These are phyloP conservation scores for Blastocystis sp. DNA, from an alignment of 352 stramenopile genomes.

Conservation along the genomic window DNA sequence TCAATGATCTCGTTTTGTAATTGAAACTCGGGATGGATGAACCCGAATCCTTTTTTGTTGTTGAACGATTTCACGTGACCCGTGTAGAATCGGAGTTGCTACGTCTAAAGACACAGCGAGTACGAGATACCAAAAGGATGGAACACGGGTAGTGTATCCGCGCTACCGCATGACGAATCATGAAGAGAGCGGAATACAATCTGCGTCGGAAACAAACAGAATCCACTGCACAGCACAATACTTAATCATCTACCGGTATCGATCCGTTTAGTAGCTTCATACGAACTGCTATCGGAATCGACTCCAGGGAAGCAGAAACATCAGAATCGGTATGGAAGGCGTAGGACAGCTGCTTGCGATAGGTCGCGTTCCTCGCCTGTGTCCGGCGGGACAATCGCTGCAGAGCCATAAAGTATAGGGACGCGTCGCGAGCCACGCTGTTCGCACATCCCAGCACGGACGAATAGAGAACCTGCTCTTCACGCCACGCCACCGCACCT, in stretches of 20 bases:
- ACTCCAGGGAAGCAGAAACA: not conserved
- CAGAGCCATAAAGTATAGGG: constrained; percentile 8
- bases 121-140: not conserved
- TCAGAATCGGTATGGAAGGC: not conserved
- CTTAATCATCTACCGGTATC: constrained; percentile 15
- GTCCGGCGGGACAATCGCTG: not conserved
- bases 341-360: not conserved
- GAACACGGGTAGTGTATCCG: not conserved
- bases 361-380: not conserved
- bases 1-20: constrained; percentile 69
- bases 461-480: constrained; percentile 9
- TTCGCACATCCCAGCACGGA: not conserved
- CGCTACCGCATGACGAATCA: constrained; percentile 29
- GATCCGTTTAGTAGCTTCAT: constrained; percentile 27
- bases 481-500: not conserved
- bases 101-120: not conserved
- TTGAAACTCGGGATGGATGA: constrained; percentile 59
- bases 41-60: constrained; percentile 70
- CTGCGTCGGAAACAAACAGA: constrained; percentile 10
- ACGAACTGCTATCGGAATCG: not conserved
- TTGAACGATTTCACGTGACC: constrained; percentile 71
- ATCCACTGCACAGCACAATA: not conserved
- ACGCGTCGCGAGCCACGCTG: constrained; percentile 4
- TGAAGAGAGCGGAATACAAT: not conserved
- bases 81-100: constrained; percentile 29